Evolutionary conservation across 164 flowering plant species (phyloP).

Genomic region (Macadamia integrifolia): DNA sequence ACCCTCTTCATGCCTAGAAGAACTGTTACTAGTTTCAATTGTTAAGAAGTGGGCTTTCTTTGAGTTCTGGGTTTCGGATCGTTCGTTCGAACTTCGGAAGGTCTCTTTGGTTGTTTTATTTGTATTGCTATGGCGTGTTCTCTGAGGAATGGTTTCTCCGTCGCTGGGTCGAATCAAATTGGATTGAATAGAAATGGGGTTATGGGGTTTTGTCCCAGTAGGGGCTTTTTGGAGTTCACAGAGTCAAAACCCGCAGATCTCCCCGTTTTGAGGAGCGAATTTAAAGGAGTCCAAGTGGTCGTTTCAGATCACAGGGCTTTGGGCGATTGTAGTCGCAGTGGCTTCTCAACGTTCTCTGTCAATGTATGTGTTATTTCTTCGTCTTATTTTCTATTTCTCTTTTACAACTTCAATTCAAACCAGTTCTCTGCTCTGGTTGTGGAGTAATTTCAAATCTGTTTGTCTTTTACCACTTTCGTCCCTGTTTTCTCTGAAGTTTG

Average conservation of each 20-base stretch:
- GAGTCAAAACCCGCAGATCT: conserved; percentile 17
- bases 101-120: not conserved
- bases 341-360: conserved; percentile 23
- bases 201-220: conserved; percentile 17
- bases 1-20: not conserved
- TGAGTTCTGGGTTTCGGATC: not conserved
- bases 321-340: conserved; percentile 16
- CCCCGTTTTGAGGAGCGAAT: conserved; percentile 15
- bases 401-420: not conserved
- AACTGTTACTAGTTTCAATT: not conserved
- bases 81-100: not conserved
- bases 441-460: not conserved
- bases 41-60: not conserved
- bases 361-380: conserved; percentile 24
- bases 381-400: not conserved
- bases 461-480: not conserved
- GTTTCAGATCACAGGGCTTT: conserved; percentile 28
- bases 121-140: conserved; percentile 34
- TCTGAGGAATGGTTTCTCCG: conserved; percentile 25
- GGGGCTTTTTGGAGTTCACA: conserved; percentile 10
- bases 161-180: conserved; percentile 27
- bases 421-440: not conserved
- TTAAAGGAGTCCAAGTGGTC: conserved; percentile 28
- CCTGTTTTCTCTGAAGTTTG: not conserved
- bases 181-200: conserved; percentile 16